Base-by-base conservation (phyloP, 176 grass and related monocot genomes). In the Themeda triandra region DNA sequence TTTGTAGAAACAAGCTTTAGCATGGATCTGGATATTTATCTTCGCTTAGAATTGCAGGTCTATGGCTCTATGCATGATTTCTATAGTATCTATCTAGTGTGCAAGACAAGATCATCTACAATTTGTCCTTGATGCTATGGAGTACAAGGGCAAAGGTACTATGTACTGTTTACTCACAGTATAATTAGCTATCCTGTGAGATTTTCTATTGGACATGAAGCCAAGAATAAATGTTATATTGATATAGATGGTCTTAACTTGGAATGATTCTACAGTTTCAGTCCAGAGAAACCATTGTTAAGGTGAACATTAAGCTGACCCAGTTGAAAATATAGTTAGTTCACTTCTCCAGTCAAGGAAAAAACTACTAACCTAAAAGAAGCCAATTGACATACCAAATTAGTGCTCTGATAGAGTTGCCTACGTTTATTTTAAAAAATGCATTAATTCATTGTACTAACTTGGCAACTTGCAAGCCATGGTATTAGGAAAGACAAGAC, bases 121-220 rank as follows among this genome's bases (percentile, higher is more conserved):
- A 24, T 69, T 82, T 75, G 83, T 76, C 83, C 78, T 82, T 82
- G 65, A 69, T 37, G 51, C 10, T 76, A 68, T 72, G 71, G 41
- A 73, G 79, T 60, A 63, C 60, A 90, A 87, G 75, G 86, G 31
- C 67, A 39, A 80, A 27, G 75, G 80, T 44, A 85, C 80, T 73
- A 31, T 91, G 78, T 85, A 85, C 80, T 73, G 30, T 91, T 66
- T 85, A 85, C 77, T 83, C 74, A 83, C 59, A 80, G 58, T 71
- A 84, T 80, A 80, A 87, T 77, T 59, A 78, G 64, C 28, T 41
- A 71, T 90, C 49, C 53, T 29, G 49, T 49, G 63, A 69, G 19
- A 80, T 67, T 80, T 75, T 68, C 60, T 80, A 58, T 48, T 40
- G 17, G 59, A 54, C 44, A 85, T 65, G 44, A 78, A 84, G 59